Evolutionary conservation across 2,329 filamentous ascomycete species (phyloP).

Genomic region (Aphanocladium album): DNA sequence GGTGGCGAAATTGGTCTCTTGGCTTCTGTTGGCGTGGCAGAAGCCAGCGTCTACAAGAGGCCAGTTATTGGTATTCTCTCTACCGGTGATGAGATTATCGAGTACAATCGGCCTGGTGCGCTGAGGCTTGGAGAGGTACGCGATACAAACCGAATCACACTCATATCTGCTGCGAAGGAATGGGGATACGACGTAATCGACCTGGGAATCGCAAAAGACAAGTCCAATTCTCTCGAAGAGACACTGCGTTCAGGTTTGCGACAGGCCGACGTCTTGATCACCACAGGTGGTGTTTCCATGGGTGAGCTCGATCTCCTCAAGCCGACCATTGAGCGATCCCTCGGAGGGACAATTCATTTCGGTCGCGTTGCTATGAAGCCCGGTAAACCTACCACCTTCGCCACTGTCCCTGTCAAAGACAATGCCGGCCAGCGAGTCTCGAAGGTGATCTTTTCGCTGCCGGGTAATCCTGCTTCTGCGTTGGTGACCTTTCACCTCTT

Average conservation of each 20-base stretch:
- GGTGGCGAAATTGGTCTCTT: conserved; percentile 90
- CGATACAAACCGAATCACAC: conserved; percentile 85
- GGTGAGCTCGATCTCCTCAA: conserved; percentile 95
- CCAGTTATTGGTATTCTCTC: conserved; percentile 83
- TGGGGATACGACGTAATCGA: conserved; percentile 78
- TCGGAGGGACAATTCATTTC: conserved; percentile 93
- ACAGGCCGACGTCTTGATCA: conserved; percentile 76
- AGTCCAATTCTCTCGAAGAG: conserved; percentile 68
- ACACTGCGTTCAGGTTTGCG: conserved; percentile 71
- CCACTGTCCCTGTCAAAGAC: conserved; percentile 69
- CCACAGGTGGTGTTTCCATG: conserved; percentile 94
- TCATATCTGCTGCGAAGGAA: conserved; percentile 70
- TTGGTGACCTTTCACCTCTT: conserved; percentile 93
- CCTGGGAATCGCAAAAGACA: conserved; percentile 77
- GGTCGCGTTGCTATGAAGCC: conserved; percentile 97
- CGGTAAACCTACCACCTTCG: conserved; percentile 95
- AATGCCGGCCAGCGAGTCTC: conserved; percentile 51
- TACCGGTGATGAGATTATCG: conserved; percentile 90
- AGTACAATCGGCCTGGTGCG: conserved; percentile 57
- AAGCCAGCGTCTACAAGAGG: conserved; percentile 67
- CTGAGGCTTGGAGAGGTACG: conserved; percentile 79
- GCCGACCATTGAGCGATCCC: conserved; percentile 83
- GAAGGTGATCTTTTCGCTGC: conserved; percentile 81
- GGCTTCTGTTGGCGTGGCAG: conserved; percentile 71
- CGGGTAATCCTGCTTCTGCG: conserved; percentile 90